A percentile compares a stretch with the other conserved stretches of the same genome.
phyloP scores from a whole-genome alignment of 192 early-diverging fungal genomes.

The Coemansia sp. region DNA sequence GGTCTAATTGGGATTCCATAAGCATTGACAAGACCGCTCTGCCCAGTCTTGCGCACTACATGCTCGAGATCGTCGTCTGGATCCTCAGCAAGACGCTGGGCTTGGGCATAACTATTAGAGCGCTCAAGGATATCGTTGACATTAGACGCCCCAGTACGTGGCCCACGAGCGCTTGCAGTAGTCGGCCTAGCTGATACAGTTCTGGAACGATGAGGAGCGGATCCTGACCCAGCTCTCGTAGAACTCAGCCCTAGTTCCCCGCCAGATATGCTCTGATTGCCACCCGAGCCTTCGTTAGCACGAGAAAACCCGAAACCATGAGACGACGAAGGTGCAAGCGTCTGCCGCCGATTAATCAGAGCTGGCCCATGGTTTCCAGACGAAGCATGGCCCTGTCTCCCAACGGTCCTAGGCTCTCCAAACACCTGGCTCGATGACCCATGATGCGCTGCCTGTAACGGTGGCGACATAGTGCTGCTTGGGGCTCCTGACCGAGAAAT shows the following conservation, averaged over 20 bases:
- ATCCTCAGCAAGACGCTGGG: constrained; percentile 22
- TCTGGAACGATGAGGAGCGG: constrained; percentile 3
- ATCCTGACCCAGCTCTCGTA: neutral
- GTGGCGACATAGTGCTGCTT: constrained; percentile 26
- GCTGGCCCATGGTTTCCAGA: constrained; percentile 19
- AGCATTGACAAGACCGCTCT: constrained; percentile 41
- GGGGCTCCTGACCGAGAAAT: constrained; percentile 27
- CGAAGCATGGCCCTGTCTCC: constrained; percentile 29
- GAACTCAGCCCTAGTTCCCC: neutral
- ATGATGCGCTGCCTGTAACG: constrained; percentile 18
- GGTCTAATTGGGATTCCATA: constrained; percentile 42
- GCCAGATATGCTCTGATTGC: neutral
- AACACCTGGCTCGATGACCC: constrained; percentile 1
- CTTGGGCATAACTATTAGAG: constrained; percentile 20
- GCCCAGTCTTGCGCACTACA: constrained; percentile 40
- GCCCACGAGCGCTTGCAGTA: constrained; percentile 8
- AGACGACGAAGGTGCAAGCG: constrained; percentile 27
- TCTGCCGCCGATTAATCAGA: constrained; percentile 26
- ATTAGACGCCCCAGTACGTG: constrained; percentile 25
- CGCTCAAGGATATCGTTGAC: constrained; percentile 42
- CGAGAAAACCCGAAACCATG: constrained; percentile 8
- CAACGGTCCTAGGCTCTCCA: constrained; percentile 16
- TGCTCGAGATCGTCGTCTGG: constrained; percentile 49
- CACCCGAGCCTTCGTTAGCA: neutral
- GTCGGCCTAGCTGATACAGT: neutral